phyloP scores from a whole-genome alignment of 2,329 filamentous ascomycete genomes.

The Cordyceps pruinosa region DNA sequence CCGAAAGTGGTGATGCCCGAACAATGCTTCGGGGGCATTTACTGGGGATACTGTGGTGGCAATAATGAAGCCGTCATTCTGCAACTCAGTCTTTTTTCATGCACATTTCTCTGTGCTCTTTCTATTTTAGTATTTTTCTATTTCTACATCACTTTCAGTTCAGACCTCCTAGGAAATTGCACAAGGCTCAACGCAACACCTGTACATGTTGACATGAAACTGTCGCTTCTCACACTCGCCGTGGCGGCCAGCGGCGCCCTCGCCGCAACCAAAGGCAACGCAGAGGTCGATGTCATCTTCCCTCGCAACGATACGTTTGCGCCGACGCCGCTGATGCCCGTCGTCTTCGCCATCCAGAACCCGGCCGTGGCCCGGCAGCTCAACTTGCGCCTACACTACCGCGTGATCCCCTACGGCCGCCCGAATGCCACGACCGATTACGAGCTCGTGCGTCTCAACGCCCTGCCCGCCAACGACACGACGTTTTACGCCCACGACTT shows the following conservation, averaged over 20 bases:
- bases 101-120: not conserved
- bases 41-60: no score
- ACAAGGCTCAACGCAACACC: not conserved
- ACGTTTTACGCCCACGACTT: not conserved
- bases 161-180: no score
- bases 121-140: not conserved
- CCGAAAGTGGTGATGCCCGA: not conserved
- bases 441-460: not conserved
- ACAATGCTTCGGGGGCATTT: not conserved
- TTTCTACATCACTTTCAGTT: no score
- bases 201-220: not conserved
- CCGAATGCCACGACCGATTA: not conserved
- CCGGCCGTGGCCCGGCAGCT: not conserved
- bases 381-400: not conserved
- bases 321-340: not conserved
- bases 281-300: slow-evolving; percentile 8
- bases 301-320: slow-evolving; percentile 8
- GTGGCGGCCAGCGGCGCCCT: not conserved
- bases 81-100: not conserved
- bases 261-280: not conserved
- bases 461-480: not conserved
- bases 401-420: not conserved
- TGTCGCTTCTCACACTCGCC: not conserved
- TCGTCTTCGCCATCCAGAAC: slow-evolving; percentile 8
- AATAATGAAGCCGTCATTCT: no score